Base-by-base conservation (phyloP, 768 basidiomycete genomes). In the Erythrobasidium yunnanense region DNA sequence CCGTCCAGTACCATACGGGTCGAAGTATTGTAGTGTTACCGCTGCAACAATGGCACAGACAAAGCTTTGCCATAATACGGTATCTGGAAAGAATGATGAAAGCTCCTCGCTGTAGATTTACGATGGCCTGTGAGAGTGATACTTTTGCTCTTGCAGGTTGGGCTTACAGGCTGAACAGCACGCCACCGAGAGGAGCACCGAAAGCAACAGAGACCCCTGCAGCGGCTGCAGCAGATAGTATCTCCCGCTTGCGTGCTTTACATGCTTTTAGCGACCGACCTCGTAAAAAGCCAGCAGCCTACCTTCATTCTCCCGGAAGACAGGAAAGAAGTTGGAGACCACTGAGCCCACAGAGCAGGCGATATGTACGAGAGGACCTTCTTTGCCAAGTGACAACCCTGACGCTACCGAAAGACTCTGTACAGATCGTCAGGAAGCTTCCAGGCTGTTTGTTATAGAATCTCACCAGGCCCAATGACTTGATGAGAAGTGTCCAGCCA, bases 141-240 rank as follows among this genome's bases (percentile, higher is more conserved):
- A 27, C 23, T 13, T 32, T 23, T 4, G n/a, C 22, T 30, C 53
- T n/a, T 25, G 23, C 32, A 25, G 6, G 6, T n/a, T 5, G n/a
- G 15, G 32, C 62, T 5, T 38, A 93, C 70, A 96, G 77, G 69
- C 89, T 89, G 76, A 93, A 93, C 55, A 93, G 75, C 0, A 88
- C 90, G 13, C 90, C 90, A 27, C 78, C 93, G 50, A 99, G 88
- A 0, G 93, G 93, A 0, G 93, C 91, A 52, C 93, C 93, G 73
- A 96, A 96, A 0, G 93, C 91, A 25, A 96, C 91, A 5, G 93
- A 88, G 6, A 99, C 91, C 25, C 93, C 93, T 25, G 93, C 93
- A 2, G 93, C 93, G 73, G 90, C 88, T 22, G 93, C 91, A 11
- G 95, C 95, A 68, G 90, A 93, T 27, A 99, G 78, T 52, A 99